phyloP scores from a whole-genome alignment of 768 basidiomycete genomes.

The Mycena venus region DNA sequence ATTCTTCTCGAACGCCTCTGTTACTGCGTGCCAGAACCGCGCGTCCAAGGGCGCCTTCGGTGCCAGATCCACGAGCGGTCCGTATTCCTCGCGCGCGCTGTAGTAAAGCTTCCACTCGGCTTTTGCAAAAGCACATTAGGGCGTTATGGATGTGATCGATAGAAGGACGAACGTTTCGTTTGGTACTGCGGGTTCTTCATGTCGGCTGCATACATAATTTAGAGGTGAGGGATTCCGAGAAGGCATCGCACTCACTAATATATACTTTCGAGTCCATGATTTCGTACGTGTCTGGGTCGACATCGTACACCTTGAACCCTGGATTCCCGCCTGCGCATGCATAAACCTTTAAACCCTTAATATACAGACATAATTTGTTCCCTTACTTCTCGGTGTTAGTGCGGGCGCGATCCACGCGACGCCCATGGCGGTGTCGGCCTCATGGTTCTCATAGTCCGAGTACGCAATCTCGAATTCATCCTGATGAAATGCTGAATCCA shows the following conservation, averaged over 20 bases:
- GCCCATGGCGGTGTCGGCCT: conserved; percentile 58
- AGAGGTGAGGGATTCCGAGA: not conserved
- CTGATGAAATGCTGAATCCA: conserved; percentile 38
- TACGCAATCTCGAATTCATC: conserved; percentile 75
- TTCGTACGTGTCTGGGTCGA: conserved; percentile 77
- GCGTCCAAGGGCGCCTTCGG: conserved; percentile 57
- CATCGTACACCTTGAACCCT: conserved; percentile 71
- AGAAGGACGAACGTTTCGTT: conserved; percentile 52
- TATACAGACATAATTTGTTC: not conserved
- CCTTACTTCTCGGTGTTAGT: conserved; percentile 67
- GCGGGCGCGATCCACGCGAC: conserved; percentile 68
- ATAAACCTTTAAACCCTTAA: not conserved
- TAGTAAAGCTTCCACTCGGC: conserved; percentile 69
- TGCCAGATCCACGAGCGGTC: conserved; percentile 56
- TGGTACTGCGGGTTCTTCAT: conserved; percentile 60
- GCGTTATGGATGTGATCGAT: conserved; percentile 6
- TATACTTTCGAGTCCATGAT: conserved; percentile 70
- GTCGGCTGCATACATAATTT: conserved; percentile 48
- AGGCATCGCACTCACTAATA: conserved; percentile 51
- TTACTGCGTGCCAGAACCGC: conserved; percentile 73
- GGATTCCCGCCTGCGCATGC: conserved; percentile 61
- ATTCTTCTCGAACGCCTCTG: conserved; percentile 64
- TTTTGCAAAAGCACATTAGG: conserved; percentile 30
- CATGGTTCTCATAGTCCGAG: conserved; percentile 63
- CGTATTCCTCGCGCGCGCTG: conserved; percentile 68